phyloP scores from a whole-genome alignment of 2,329 filamentous ascomycete genomes.

The Calonectria pauciramosa region DNA sequence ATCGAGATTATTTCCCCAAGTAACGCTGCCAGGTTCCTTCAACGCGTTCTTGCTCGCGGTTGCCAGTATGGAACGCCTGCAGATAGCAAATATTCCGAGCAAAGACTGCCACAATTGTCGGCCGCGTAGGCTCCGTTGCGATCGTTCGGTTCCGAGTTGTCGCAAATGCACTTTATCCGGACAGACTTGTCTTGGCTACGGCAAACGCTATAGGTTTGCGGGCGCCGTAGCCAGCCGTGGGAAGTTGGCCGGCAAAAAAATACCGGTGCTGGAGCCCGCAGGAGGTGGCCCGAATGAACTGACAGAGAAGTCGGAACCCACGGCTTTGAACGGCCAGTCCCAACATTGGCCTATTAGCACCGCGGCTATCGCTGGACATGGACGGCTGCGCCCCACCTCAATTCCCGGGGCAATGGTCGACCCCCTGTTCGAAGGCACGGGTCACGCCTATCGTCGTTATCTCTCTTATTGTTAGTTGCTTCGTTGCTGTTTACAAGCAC shows the following conservation, averaged over 20 bases:
- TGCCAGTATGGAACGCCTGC: background rate
- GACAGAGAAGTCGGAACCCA: slow-evolving; percentile 1
- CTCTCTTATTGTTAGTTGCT: slow-evolving; percentile 54
- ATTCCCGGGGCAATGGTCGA: slow-evolving; percentile 56
- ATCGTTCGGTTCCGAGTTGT: slow-evolving; percentile 64
- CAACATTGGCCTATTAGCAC: slow-evolving; percentile 14
- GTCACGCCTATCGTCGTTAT: slow-evolving; percentile 58
- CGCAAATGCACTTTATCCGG: slow-evolving; percentile 63
- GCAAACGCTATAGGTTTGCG: slow-evolving; percentile 66
- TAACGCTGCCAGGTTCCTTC: background rate
- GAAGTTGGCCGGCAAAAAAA: slow-evolving; percentile 54
- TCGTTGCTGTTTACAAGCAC: background rate
- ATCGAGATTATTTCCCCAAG: background rate
- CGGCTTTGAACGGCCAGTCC: slow-evolving; percentile 10
- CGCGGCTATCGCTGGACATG: slow-evolving; percentile 5
- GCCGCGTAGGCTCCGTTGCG: slow-evolving; percentile 65
- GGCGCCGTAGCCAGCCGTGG: slow-evolving; percentile 59
- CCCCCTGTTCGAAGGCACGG: slow-evolving; percentile 65
- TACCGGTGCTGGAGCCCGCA: slow-evolving; percentile 24
- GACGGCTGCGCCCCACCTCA: slow-evolving; percentile 29
- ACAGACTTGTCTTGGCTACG: slow-evolving; percentile 66
- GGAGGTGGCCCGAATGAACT: background rate
- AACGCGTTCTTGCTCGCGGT: background rate
- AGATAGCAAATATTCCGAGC: background rate
- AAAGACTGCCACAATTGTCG: slow-evolving; percentile 67